Conservation (phyloP, 345 rosid species). For the Brassica incana region DNA sequence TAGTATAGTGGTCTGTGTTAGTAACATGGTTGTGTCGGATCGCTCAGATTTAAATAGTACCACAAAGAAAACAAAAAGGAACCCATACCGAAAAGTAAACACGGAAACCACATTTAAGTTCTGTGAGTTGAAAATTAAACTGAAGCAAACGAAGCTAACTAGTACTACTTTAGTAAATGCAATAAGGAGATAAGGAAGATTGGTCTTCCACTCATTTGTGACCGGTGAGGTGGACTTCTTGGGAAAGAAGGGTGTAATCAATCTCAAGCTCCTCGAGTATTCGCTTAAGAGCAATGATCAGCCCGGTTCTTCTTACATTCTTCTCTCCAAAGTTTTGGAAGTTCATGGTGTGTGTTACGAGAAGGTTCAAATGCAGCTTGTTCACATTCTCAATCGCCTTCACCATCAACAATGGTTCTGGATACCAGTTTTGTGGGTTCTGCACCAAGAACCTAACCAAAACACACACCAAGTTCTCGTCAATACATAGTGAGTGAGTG, state of each 20-base stretch:
- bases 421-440: constrained; percentile 47
- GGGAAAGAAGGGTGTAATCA: constrained; percentile 53
- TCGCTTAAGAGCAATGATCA: constrained; percentile 47
- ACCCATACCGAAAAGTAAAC: neutral
- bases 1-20: neutral
- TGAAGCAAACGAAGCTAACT: neutral
- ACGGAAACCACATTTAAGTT: neutral
- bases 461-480: neutral
- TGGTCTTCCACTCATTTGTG: constrained; percentile 12
- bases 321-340: constrained; percentile 59
- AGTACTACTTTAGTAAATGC: neutral
- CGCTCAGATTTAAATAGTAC: neutral
- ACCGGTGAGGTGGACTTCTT: constrained; percentile 42
- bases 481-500: neutral
- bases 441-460: constrained; percentile 48
- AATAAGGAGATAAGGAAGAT: neutral
- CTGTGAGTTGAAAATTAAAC: neutral
- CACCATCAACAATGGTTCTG: constrained; percentile 45
- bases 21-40: neutral
- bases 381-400: constrained; percentile 55
- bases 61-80: neutral
- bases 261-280: constrained; percentile 55
- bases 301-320: constrained; percentile 51
- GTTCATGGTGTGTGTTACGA: constrained; percentile 49
- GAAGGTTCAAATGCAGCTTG: constrained; percentile 50